Evolutionary conservation across 192 early-diverging fungal species (phyloP).

Genomic region (Linnemannia exigua): DNA sequence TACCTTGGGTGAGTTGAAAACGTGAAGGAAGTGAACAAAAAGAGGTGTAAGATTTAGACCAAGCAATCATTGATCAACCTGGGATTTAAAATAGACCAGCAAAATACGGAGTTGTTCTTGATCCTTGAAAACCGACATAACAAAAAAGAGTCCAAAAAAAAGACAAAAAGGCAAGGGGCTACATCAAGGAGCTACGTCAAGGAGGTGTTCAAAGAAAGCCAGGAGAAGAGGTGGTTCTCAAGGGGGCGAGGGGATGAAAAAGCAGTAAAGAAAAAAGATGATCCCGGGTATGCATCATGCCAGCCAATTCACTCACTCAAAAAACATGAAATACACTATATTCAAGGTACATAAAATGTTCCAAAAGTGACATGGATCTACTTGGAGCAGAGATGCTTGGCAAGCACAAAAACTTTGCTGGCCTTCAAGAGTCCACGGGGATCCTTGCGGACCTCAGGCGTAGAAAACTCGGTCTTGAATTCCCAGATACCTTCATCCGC

Average conservation of each 20-base stretch:
- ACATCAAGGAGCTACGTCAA: not conserved
- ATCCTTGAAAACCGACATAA: not conserved
- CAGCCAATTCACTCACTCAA: not conserved
- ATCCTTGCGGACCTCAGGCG: constrained; percentile 63
- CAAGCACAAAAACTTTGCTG: constrained; percentile 53
- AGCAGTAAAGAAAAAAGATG: not conserved
- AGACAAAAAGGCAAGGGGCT: not conserved
- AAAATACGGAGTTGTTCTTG: not conserved
- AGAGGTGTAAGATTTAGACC: not conserved
- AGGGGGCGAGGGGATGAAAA: too few relatives aligned
- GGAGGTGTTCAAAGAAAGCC: too few relatives aligned
- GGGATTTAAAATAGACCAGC: not conserved
- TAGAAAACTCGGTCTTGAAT: constrained; percentile 60
- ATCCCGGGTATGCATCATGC: not conserved
- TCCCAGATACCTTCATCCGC: constrained; percentile 60
- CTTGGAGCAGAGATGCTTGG: constrained; percentile 31
- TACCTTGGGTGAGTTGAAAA: not conserved
- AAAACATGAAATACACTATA: not conserved
- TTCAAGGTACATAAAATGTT: not conserved
- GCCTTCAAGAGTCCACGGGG: constrained; percentile 54
- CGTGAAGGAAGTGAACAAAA: not conserved
- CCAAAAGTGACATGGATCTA: not conserved
- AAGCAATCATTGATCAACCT: not conserved
- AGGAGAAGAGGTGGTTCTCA: too few relatives aligned
- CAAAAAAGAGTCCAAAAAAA: not conserved